These are phyloP conservation scores for Fusarium pininemorale DNA, from an alignment of 2,329 filamentous ascomycete species.

Conservation along the genomic window DNA sequence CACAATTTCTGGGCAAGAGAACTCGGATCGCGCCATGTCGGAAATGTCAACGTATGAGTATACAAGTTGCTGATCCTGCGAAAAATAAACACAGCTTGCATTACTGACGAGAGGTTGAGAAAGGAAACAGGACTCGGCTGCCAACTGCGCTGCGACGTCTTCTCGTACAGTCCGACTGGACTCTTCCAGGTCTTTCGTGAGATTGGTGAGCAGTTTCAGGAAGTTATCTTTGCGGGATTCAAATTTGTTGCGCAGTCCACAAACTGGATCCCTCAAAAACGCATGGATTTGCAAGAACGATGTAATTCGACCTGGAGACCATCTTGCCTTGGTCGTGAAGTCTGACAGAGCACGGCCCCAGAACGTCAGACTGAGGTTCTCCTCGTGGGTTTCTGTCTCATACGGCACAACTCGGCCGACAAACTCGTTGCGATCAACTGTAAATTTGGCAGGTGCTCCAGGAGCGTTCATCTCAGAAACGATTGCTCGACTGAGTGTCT, in stretches of 20 bases:
- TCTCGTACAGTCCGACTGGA: neutral
- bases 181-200: neutral
- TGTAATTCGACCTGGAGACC: neutral
- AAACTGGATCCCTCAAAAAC: neutral
- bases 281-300: neutral
- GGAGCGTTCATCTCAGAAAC: neutral
- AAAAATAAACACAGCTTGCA: neutral
- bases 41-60: neutral
- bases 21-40: neutral
- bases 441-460: neutral
- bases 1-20: neutral
- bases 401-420: neutral
- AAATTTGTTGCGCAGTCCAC: neutral
- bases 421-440: neutral
- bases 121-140: neutral
- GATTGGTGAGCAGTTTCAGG: neutral
- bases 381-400: neutral
- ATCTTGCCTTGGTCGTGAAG: neutral
- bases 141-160: neutral
- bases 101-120: neutral
- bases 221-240: neutral
- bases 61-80: neutral
- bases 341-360: neutral
- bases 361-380: neutral
- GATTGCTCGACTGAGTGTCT: neutral